Conservation (phyloP, 164 flowering plant species). For the Stephania japonica region DNA sequence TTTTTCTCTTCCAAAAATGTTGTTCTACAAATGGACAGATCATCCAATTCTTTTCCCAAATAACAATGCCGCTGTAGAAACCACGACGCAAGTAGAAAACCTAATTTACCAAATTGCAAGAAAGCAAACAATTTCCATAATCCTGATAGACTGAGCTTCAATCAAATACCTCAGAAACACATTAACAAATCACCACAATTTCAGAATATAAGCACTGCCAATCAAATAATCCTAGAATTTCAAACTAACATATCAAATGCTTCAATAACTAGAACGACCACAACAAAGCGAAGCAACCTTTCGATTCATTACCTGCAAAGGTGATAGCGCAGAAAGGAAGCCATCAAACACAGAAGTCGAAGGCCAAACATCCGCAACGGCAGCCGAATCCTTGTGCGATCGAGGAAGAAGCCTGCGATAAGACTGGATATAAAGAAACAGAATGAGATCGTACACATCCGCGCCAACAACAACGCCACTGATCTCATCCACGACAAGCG, state of each 20-base stretch:
- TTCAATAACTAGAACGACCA: background rate
- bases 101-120: background rate
- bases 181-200: background rate
- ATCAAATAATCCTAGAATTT: background rate
- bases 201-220: background rate
- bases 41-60: background rate
- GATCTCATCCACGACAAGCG: slow-evolving; percentile 34
- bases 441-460: slow-evolving; percentile 62
- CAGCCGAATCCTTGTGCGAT: slow-evolving; percentile 82
- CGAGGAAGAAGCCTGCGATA: slow-evolving; percentile 80
- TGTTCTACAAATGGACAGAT: too few relatives aligned
- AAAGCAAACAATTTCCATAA: background rate
- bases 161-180: background rate
- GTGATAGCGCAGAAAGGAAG: slow-evolving; percentile 80
- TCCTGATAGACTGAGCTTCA: background rate
- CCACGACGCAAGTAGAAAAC: background rate
- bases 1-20: background rate
- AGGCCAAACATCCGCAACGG: slow-evolving; percentile 96
- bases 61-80: background rate
- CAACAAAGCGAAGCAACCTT: background rate
- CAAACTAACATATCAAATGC: background rate
- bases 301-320: slow-evolving; percentile 59
- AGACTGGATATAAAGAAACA: slow-evolving; percentile 79
- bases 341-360: slow-evolving; percentile 96
- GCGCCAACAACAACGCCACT: slow-evolving; percentile 50